Conservation (phyloP, 257 asterid genomes). For the Solanum pinnatisectum region DNA sequence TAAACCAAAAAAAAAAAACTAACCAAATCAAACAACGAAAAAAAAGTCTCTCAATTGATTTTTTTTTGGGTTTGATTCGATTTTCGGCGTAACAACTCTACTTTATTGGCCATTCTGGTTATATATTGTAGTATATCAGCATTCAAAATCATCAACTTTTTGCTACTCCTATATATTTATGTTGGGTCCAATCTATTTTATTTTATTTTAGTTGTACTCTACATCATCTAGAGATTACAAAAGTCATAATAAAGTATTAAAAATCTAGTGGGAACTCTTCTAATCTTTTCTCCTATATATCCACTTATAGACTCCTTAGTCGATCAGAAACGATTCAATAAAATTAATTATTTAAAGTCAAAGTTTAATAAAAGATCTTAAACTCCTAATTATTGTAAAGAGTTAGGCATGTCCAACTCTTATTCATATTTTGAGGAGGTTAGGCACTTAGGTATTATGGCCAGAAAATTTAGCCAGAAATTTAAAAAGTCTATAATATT, state of each 20-base stretch:
- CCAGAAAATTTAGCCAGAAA: too few species aligned
- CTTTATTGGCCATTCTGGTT: background rate
- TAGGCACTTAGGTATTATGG: background rate
- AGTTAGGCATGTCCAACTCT: background rate
- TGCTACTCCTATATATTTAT: background rate
- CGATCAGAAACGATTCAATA: background rate
- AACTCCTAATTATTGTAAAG: background rate
- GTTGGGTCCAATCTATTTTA: background rate
- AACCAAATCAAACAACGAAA: background rate
- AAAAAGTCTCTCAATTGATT: background rate
- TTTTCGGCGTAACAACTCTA: background rate
- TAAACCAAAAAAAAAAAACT: background rate
- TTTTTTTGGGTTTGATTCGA: background rate
- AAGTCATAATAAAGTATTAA: background rate
- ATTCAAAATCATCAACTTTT: background rate
- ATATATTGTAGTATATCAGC: background rate
- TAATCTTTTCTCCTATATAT: background rate
- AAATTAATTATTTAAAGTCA: background rate
- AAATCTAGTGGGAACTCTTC: background rate
- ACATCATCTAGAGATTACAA: background rate
- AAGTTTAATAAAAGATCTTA: background rate
- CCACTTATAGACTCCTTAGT: background rate
- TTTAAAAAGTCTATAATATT: too few species aligned
- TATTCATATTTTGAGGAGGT: background rate
- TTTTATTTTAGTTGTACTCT: background rate